Percentiles rank a stretch among this genome's conserved stretches.
Conservation (phyloP, 257 asterid genomes). For the Lycium barbarum region DNA sequence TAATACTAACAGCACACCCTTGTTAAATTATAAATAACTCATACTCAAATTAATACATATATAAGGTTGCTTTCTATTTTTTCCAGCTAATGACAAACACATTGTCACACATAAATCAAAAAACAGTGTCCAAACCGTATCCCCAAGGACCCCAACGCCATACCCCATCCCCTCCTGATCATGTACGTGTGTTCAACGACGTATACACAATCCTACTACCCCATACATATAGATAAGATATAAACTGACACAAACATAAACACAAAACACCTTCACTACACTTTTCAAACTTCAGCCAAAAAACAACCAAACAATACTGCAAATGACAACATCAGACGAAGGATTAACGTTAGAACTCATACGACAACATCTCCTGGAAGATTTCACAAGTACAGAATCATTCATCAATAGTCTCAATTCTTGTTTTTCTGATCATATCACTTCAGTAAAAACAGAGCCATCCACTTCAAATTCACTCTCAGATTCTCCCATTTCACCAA, state of each 20-base stretch:
- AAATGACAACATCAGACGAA: constrained; percentile 41
- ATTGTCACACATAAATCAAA: background rate
- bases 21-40: background rate
- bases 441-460: constrained; percentile 36
- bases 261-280: background rate
- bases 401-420: constrained; percentile 50
- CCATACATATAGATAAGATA: too few species aligned
- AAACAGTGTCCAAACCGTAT: constrained; percentile 22
- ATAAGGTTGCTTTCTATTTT: background rate
- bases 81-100: background rate
- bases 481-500: constrained; percentile 35
- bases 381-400: constrained; percentile 48
- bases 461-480: constrained; percentile 48
- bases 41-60: background rate
- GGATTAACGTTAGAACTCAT: constrained; percentile 58
- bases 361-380: constrained; percentile 61
- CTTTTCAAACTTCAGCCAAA: background rate
- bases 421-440: constrained; percentile 35
- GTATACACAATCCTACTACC: too few species aligned
- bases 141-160: too few species aligned
- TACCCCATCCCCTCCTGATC: background rate
- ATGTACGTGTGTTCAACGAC: background rate
- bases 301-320: background rate
- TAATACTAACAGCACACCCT: too few species aligned
- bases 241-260: background rate